A percentile compares a stretch with the other conserved stretches of the same genome.
Conservation (phyloP, 345 rosid species). For the Iberis pinnata region DNA sequence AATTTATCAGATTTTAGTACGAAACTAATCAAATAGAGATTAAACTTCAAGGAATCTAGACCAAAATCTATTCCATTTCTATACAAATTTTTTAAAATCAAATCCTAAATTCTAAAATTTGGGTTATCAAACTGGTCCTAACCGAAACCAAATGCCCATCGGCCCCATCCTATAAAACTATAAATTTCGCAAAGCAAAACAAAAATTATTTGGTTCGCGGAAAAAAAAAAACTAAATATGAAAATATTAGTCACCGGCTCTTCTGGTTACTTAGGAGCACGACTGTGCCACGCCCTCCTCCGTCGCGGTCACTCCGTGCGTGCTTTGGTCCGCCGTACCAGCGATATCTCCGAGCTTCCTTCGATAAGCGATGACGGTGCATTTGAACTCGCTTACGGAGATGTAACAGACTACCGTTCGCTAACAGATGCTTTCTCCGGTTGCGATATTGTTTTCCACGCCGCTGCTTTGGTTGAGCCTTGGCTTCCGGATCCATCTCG, state of each 20-base stretch:
- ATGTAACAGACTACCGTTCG: slow-evolving; percentile 62
- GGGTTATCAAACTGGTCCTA: too few species aligned
- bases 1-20: too few species aligned
- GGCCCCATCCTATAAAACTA: too few species aligned
- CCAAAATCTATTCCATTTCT: too few species aligned
- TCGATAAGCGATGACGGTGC: slow-evolving; percentile 8
- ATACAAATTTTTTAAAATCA: too few species aligned
- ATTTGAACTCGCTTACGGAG: slow-evolving; percentile 68
- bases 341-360: slow-evolving; percentile 63
- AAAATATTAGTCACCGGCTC: slow-evolving; percentile 74
- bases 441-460: slow-evolving; percentile 71
- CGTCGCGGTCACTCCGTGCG: slow-evolving; percentile 56
- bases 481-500: slow-evolving; percentile 81
- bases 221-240: slow-evolving; percentile 10
- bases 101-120: too few species aligned
- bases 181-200: background rate
- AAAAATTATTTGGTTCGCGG: background rate
- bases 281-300: slow-evolving; percentile 63
- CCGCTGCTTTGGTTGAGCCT: slow-evolving; percentile 84
- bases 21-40: too few species aligned
- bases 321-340: slow-evolving; percentile 77
- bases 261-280: slow-evolving; percentile 75
- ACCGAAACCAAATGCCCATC: too few species aligned
- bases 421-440: slow-evolving; percentile 57
- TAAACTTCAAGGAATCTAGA: too few species aligned